Evolutionary conservation across 2,329 filamentous ascomycete species (phyloP).

Genomic region (Metarhizium brunneum): DNA sequence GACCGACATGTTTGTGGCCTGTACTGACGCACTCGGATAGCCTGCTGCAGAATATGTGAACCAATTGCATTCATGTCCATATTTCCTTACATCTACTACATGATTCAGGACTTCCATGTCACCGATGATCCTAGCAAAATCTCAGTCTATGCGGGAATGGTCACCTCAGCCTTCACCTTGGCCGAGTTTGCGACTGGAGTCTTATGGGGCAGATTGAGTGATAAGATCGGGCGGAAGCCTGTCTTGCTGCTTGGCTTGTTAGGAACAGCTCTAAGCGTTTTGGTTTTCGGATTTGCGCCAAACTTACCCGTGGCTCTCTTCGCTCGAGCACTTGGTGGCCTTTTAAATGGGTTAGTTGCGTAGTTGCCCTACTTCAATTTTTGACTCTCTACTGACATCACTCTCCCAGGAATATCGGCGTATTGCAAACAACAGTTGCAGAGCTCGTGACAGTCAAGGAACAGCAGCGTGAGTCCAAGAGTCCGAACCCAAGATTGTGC

Average conservation of each 20-base stretch:
- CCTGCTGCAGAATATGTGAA: constrained; percentile 91
- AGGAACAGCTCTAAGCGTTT: constrained; percentile 85
- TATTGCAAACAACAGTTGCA: constrained; percentile 88
- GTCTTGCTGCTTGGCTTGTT: constrained; percentile 82
- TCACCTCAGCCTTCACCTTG: constrained; percentile 92
- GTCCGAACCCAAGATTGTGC: constrained; percentile 14
- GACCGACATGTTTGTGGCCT: neutral
- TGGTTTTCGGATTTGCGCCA: constrained; percentile 83
- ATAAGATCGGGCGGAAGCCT: constrained; percentile 85
- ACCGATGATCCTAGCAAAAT: constrained; percentile 71
- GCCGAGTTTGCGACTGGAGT: constrained; percentile 90
- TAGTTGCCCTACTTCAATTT: no score
- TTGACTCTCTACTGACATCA: neutral
- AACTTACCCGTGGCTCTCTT: constrained; percentile 75
- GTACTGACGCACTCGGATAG: constrained; percentile 31
- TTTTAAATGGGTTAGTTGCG: constrained; percentile 78
- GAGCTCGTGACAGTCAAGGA: constrained; percentile 89
- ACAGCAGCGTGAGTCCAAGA: constrained; percentile 63
- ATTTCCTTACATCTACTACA: constrained; percentile 96
- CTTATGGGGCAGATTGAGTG: constrained; percentile 88
- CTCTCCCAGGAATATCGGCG: constrained; percentile 69
- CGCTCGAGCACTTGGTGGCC: constrained; percentile 78
- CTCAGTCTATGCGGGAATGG: constrained; percentile 88
- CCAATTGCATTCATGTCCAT: constrained; percentile 99
- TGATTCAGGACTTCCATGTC: constrained; percentile 87